Conservation (phyloP, 2,329 filamentous ascomycete species). For the Botrytis cinerea region DNA sequence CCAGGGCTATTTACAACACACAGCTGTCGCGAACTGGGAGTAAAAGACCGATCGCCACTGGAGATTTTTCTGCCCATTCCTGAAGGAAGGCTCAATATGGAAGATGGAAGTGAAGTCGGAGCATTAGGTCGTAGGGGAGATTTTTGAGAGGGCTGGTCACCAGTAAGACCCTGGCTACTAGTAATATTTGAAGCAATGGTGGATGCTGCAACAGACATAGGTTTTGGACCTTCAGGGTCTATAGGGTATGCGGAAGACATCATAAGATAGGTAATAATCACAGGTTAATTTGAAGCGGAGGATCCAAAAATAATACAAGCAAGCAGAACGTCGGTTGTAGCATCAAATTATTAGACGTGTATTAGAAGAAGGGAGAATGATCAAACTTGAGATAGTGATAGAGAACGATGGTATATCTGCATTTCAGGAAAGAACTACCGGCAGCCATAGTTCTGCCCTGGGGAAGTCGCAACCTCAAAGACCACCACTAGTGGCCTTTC, state of each 20-base stretch:
- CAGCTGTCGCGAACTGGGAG: slow-evolving; percentile 2
- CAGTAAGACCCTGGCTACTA: not conserved
- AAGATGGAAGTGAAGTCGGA: not conserved
- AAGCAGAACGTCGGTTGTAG: not conserved
- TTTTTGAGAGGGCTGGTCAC: not conserved
- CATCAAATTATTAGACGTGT: not conserved
- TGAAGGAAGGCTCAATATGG: not conserved
- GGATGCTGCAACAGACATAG: not conserved
- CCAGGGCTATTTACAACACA: slow-evolving; percentile 1
- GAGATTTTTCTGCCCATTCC: not conserved
- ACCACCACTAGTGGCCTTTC: not conserved
- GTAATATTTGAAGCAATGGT: not conserved
- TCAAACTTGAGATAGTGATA: not conserved
- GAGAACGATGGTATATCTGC: too few species aligned
- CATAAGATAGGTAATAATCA: not conserved
- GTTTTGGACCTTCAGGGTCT: not conserved
- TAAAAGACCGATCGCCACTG: slow-evolving; percentile 7
- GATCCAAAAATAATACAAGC: not conserved
- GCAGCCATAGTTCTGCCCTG: not conserved
- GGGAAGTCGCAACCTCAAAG: not conserved
- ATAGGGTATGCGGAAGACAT: slow-evolving; percentile 4
- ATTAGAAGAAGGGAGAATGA: not conserved
- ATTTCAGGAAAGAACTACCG: not conserved
- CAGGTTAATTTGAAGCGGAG: not conserved
- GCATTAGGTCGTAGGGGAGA: slow-evolving; percentile 10